phyloP scores from a whole-genome alignment of 1,284 basidiomycete genomes.

The Pseudozyma thailandica region DNA sequence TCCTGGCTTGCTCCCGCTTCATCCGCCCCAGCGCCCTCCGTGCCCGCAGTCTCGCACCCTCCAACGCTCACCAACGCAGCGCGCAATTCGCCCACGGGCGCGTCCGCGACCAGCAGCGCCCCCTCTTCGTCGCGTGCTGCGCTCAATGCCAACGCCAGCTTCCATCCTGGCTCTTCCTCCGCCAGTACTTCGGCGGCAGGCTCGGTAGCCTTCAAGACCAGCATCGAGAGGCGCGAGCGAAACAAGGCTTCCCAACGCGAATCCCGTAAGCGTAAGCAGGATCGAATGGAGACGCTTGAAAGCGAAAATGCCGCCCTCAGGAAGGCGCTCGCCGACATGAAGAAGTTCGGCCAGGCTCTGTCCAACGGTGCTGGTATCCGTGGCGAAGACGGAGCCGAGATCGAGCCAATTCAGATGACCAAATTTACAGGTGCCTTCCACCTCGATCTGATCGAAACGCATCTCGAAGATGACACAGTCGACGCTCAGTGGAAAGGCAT shows the following conservation, averaged over 20 bases:
- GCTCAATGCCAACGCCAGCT: not conserved
- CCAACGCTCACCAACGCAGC: not conserved
- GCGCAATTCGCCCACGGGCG: conserved; percentile 18
- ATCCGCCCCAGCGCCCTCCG: conserved; percentile 4
- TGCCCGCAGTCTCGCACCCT: conserved; percentile 1
- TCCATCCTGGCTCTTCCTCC: conserved; percentile 26
- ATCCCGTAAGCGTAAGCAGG: conserved; percentile 50
- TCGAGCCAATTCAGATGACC: conserved; percentile 28
- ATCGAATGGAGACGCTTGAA: conserved; percentile 45
- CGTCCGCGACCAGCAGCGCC: conserved; percentile 2
- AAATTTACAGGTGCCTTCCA: conserved; percentile 46
- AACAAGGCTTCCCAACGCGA: conserved; percentile 53
- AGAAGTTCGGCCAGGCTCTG: conserved; percentile 38
- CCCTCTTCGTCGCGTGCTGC: conserved; percentile 12
- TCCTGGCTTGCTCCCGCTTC: conserved; percentile 35
- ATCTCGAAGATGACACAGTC: conserved; percentile 35
- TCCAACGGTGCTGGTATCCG: conserved; percentile 39
- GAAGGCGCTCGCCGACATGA: conserved; percentile 46
- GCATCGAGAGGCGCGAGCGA: conserved; percentile 42
- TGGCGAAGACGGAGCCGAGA: conserved; percentile 28
- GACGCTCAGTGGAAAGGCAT: conserved; percentile 38
- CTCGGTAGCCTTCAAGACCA: conserved; percentile 41
- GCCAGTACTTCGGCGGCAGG: conserved; percentile 3
- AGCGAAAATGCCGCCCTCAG: conserved; percentile 45
- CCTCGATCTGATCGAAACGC: conserved; percentile 42